These are phyloP conservation scores for Xylariaceae sp. DNA, from an alignment of 2,329 filamentous ascomycete genomes.

Conservation along the genomic window DNA sequence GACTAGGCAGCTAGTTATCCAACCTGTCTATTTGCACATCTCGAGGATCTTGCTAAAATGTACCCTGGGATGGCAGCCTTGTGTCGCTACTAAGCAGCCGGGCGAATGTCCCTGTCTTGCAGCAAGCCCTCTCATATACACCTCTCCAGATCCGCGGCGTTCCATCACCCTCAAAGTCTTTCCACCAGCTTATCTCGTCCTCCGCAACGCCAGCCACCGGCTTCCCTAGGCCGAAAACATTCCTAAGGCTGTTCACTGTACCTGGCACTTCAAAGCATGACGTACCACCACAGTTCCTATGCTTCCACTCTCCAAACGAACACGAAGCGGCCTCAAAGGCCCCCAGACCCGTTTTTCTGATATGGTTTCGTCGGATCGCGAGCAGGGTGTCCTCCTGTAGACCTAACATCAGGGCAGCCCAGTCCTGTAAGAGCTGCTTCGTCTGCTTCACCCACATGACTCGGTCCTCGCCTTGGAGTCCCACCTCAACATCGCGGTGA, in stretches of 20 bases:
- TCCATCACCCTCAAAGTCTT: background rate
- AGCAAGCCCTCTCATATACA: slow-evolving; percentile 26
- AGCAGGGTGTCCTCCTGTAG: slow-evolving; percentile 20
- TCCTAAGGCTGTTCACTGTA: background rate
- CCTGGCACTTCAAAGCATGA: slow-evolving; percentile 18
- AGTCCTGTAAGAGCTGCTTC: slow-evolving; percentile 14
- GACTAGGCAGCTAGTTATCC: too few species aligned
- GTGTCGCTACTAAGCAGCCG: slow-evolving; percentile 12
- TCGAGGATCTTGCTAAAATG: background rate
- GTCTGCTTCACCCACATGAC: slow-evolving; percentile 8
- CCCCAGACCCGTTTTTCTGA: background rate
- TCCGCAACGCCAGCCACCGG: slow-evolving; percentile 12
- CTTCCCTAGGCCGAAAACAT: background rate
- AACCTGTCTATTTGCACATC: background rate
- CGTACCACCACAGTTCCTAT: slow-evolving; percentile 25
- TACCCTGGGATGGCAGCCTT: background rate
- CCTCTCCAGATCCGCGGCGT: slow-evolving; percentile 10
- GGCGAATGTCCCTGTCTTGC: slow-evolving; percentile 12
- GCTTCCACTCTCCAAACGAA: slow-evolving; percentile 24
- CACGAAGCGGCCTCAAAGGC: background rate
- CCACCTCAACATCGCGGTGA: background rate
- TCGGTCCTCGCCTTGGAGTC: background rate
- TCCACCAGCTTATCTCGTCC: slow-evolving; percentile 18
- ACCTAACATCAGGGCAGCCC: slow-evolving; percentile 12
- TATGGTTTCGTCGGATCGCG: slow-evolving; percentile 8